Evolutionary conservation across 805 yeast genomes (phyloP), one percentile per base, ranked within the genome.

Genomic region (Barnettozyma populi): DNA sequence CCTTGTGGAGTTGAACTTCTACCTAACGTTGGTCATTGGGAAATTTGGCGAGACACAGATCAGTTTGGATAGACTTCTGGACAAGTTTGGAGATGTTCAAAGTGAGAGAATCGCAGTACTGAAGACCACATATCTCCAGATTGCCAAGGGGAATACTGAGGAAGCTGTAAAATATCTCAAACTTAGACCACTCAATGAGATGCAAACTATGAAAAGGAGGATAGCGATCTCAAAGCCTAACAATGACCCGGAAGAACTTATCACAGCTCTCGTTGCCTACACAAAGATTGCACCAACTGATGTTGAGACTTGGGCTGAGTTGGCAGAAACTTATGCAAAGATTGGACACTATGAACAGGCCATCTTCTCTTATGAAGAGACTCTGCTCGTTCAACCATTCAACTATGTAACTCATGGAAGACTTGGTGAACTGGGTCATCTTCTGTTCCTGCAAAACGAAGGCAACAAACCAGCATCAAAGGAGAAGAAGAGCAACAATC

Each of bases 271-370:
- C 55, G 68, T 70, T 10, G 74, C 70, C 32, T 78, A 74, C 53
- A 65, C 87, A 45, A 83, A 81, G 46, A 66, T 74, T 44, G 80
- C 77, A 55, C 96, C 97, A 1, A 63, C 82, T 19, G 98, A 94
- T 63, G 69, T 78, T 2, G 81, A 84, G 52, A 69, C 85, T 2
- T 89, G 95, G 96, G 73, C 80, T 42, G 95, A 87, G 64, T 70
- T 90, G 47, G 84, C 81, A 4, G 78, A 79, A 34, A 69, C 76
- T n/a, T 92, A 92, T 61, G 65, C 65, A 21, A 62, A 68, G 13
- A 51, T 74, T 8, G 90, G 90, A 1, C 80, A 82, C 58, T 81
- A 76, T 54, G 83, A 79, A 32, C 80, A 82, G 56, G 83, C 94
- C 0, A 73, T 85, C 6, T 79, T 74, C 61, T 73, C 87, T 47